These are phyloP conservation scores for Ophiostoma sp. DNA, from an alignment of 2,329 filamentous ascomycete genomes.

Conservation along the genomic window DNA sequence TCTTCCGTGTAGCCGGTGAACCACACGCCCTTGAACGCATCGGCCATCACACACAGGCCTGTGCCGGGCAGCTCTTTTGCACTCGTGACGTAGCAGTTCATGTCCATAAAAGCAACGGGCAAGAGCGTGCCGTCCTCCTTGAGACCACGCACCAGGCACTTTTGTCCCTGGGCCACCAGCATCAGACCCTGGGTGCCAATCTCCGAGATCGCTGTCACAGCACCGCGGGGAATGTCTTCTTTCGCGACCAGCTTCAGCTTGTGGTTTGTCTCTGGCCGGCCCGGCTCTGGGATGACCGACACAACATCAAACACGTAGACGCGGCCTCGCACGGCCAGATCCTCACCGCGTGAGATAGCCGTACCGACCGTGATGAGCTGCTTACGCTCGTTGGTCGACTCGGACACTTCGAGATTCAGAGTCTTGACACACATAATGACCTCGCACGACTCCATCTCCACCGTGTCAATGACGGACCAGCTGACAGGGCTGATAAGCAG, in stretches of 20 bases:
- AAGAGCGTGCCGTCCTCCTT: slow-evolving; percentile 92
- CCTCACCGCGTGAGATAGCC: slow-evolving; percentile 79
- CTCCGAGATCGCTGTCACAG: slow-evolving; percentile 78
- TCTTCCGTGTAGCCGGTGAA: slow-evolving; percentile 96
- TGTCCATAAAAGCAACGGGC: slow-evolving; percentile 95
- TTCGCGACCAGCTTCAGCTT: slow-evolving; percentile 80
- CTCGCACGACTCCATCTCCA: slow-evolving; percentile 69
- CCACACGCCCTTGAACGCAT: slow-evolving; percentile 91
- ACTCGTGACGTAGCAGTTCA: slow-evolving; percentile 88
- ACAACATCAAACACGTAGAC: slow-evolving; percentile 91
- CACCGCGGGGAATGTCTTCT: slow-evolving; percentile 86
- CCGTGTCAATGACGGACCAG: slow-evolving; percentile 71
- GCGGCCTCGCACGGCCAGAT: slow-evolving; percentile 75
- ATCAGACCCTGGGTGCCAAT: slow-evolving; percentile 84
- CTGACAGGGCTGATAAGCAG: slow-evolving; percentile 73
- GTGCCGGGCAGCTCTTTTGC: slow-evolving; percentile 77
- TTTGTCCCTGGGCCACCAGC: slow-evolving; percentile 88
- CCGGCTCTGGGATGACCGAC: slow-evolving; percentile 83
- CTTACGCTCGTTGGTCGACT: slow-evolving; percentile 79
- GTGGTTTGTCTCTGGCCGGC: slow-evolving; percentile 75
- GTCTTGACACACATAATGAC: slow-evolving; percentile 75
- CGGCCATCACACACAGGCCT: slow-evolving; percentile 79
- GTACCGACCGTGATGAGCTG: slow-evolving; percentile 82
- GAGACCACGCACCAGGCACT: slow-evolving; percentile 91
- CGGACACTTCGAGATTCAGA: slow-evolving; percentile 81